Evolutionary conservation across 169 alveolate species (phyloP).

Genomic region (Plasmodium reichenowi): DNA sequence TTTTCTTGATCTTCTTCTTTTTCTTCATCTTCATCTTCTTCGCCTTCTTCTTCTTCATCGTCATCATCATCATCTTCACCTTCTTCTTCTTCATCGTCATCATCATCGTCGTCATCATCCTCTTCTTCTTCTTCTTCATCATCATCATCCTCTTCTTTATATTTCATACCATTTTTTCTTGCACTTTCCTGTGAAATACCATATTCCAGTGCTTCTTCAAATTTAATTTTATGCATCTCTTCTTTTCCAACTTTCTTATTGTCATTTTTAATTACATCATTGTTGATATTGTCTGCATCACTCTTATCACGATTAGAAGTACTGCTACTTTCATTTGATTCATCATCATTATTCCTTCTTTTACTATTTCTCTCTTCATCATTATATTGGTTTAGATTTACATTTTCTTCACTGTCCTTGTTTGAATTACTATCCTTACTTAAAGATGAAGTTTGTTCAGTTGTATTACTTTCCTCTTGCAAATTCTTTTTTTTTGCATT

Average conservation of each 20-base stretch:
- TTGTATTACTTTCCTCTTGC: neutral
- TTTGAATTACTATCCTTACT: conserved; percentile 2
- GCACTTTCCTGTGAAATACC: conserved; percentile 34
- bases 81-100: conserved; percentile 12
- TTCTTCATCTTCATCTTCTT: neutral
- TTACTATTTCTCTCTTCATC: neutral
- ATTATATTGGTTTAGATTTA: neutral
- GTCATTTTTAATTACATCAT: neutral
- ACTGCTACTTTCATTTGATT: neutral
- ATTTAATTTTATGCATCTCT: conserved; percentile 18
- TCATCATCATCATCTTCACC: conserved; percentile 15
- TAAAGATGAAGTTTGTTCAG: neutral
- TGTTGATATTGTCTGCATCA: neutral
- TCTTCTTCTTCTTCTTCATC: conserved; percentile 34
- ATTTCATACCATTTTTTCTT: conserved; percentile 3
- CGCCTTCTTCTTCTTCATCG: conserved; percentile 4
- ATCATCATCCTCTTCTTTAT: conserved; percentile 5
- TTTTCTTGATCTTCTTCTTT: conserved; percentile 10
- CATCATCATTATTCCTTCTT: neutral
- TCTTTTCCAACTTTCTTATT: conserved; percentile 1
- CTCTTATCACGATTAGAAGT: neutral
- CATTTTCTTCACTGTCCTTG: neutral
- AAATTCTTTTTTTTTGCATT: conserved; percentile 1
- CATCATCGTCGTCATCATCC: conserved; percentile 30
- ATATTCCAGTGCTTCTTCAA: conserved; percentile 62